Base-by-base conservation (phyloP, 2,329 filamentous ascomycete genomes). In the Aspergillus pseudoglaucus region DNA sequence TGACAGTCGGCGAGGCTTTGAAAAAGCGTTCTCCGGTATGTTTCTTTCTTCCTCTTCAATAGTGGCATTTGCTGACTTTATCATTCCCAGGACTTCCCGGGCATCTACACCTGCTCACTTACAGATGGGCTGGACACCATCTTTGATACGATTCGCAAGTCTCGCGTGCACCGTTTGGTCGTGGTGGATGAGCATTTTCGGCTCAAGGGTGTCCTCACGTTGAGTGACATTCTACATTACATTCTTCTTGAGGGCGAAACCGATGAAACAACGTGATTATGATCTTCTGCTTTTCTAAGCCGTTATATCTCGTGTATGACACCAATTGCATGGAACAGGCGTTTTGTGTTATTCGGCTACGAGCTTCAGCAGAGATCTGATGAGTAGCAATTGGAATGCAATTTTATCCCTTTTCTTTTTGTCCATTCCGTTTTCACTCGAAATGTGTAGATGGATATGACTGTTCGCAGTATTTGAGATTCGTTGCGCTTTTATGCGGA, bases 171-270 rank as follows among this genome's bases (percentile, higher is more conserved):
- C 70, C 82, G 93, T 53, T 77, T 98, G 55, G 85, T 97, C 48
- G 86, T 98, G 43, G 88, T 98, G 49, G 90, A 98, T 67, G 90
- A 96, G 56, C 81, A 90, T 45, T 88, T 84, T 64, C 83, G 84
- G 57, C 81, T 98, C 47, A 87, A 85, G 66, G 93, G 93, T 42
- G 82, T 98, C 47, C 83, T 98, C 51, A 96, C 90, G 6, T 76
- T 98, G 47, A 97, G 91, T 50, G 93, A 98, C 70, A 96, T 98
- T 56, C 80, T 98, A 57, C 90, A 95, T 62, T 96, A 98, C 66
- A 88, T 96, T 46, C 76, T 98, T 54, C 77, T 95, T 18, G 80
- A 88, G 58, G 88, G 88, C 45, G 85, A 88, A 61, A 83, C 82
- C 56, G 78, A 83, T 32, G 75, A 76, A 59, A 54, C 49, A 53